phyloP scores from a whole-genome alignment of 2,329 filamentous ascomycete genomes.

The Stagonosporopsis vannaccii region DNA sequence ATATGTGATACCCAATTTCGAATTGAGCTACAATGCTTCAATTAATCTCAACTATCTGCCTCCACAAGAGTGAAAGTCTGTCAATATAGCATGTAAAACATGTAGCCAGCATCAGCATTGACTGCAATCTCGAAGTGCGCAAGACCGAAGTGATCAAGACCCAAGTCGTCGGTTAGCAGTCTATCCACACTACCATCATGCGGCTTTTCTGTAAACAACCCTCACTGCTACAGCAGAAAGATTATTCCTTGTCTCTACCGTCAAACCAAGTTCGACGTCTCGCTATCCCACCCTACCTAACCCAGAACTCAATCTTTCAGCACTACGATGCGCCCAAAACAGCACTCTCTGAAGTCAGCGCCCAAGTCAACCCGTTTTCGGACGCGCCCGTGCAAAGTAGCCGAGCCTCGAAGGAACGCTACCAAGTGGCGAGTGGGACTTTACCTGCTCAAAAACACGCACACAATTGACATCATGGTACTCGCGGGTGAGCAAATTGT shows the following conservation, averaged over 20 bases:
- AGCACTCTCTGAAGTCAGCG: background rate
- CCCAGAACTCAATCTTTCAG: too few relatives aligned
- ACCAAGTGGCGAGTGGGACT: background rate
- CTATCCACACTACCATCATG: too few relatives aligned
- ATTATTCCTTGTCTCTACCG: too few relatives aligned
- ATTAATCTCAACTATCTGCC: conserved; percentile 1
- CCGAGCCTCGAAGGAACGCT: conserved; percentile 1
- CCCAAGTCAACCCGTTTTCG: background rate
- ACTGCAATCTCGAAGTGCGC: too few relatives aligned
- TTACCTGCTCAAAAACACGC: conserved; percentile 7
- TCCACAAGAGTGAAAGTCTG: conserved; percentile 7
- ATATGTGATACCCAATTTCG: conserved; percentile 13
- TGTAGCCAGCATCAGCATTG: too few relatives aligned
- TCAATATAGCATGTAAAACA: too few relatives aligned
- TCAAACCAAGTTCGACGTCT: too few relatives aligned
- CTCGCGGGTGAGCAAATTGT: background rate
- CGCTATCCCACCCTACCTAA: too few relatives aligned
- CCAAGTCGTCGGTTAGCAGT: too few relatives aligned
- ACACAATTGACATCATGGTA: background rate
- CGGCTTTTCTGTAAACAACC: too few relatives aligned
- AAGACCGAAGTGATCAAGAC: too few relatives aligned
- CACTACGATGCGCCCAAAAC: conserved; percentile 15
- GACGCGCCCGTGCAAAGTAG: background rate
- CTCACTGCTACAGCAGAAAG: too few relatives aligned
- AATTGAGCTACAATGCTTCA: background rate